Conservation (phyloP, 768 basidiomycete genomes). For the Termitomyces sp. region DNA sequence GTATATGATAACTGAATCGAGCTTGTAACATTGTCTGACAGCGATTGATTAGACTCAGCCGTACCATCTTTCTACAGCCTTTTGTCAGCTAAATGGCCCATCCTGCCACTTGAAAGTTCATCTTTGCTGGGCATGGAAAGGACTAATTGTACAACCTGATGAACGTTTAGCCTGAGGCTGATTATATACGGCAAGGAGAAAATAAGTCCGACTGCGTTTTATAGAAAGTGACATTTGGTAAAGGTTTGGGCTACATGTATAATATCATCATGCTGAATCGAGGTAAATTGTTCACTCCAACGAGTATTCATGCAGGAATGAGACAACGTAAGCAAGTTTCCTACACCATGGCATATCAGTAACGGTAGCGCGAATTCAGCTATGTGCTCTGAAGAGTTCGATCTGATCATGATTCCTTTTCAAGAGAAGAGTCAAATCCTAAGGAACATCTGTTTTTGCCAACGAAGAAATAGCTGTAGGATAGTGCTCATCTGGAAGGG, state of each 20-base stretch:
- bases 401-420: background rate
- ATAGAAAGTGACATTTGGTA: background rate
- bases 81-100: background rate
- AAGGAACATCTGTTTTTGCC: background rate
- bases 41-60: too few species aligned
- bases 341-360: background rate
- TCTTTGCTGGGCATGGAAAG: background rate
- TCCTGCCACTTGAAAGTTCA: background rate
- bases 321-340: background rate
- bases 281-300: background rate
- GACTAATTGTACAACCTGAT: background rate
- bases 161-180: background rate
- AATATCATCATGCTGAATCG: background rate
- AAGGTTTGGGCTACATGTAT: background rate
- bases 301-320: background rate
- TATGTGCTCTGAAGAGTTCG: background rate
- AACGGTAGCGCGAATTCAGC: background rate
- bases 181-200: background rate
- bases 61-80: background rate
- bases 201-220: background rate
- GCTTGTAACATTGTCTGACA: background rate
- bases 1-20: background rate
- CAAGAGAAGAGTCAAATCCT: background rate
- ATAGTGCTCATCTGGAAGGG: background rate
- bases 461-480: background rate